Conservation (phyloP, 2,329 filamentous ascomycete genomes). For the Fusarium marasasianum region DNA sequence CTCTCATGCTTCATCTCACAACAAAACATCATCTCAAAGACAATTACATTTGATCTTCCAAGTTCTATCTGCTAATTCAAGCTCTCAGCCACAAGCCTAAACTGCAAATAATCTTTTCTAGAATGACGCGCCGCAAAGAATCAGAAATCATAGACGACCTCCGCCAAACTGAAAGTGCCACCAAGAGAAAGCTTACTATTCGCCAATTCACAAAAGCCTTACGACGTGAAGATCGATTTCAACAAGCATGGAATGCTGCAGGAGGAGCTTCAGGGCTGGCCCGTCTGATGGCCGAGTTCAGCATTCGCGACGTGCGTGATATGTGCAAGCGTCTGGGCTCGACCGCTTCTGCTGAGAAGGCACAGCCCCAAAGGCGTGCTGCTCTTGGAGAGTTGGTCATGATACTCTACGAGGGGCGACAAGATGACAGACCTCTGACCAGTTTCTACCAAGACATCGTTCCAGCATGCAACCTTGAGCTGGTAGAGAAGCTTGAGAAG, state of each 20-base stretch:
- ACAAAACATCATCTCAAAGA: background rate
- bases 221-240: constrained; percentile 34
- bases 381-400: constrained; percentile 34
- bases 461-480: constrained; percentile 31
- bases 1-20: no score
- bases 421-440: constrained; percentile 34
- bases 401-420: constrained; percentile 13
- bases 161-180: constrained; percentile 29
- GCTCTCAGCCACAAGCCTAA: no score
- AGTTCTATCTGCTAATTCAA: no score
- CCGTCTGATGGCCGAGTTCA: constrained; percentile 39
- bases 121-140: constrained; percentile 11
- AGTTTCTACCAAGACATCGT: constrained; percentile 39
- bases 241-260: constrained; percentile 32
- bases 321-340: constrained; percentile 34
- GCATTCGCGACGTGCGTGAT: constrained; percentile 31
- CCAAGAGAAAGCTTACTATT: constrained; percentile 28
- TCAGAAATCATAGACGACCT: constrained; percentile 12
- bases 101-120: background rate
- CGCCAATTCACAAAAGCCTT: constrained; percentile 31
- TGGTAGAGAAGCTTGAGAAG: constrained; percentile 35
- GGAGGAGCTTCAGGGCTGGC: constrained; percentile 37
- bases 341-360: constrained; percentile 33
- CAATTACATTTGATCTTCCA: background rate
- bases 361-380: constrained; percentile 32